Evolutionary conservation across 306 rosid genomes (phyloP).

Genomic region (Quercus glauca): DNA sequence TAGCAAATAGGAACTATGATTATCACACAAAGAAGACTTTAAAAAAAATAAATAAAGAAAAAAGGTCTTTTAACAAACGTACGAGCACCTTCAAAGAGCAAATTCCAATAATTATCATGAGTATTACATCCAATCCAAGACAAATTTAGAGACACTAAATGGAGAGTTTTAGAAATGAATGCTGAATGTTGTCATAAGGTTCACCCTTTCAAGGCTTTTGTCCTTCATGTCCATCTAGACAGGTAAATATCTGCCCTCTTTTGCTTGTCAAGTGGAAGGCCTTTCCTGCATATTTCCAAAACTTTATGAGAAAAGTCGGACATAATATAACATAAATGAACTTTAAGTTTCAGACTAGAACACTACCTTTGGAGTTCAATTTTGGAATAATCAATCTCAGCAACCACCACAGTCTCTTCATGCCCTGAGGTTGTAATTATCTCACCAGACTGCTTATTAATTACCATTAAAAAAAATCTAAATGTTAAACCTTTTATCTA

Average conservation of each 20-base stretch:
- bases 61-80: too few species aligned
- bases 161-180: not conserved
- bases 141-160: not conserved
- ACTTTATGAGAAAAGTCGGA: not conserved
- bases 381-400: slow-evolving; percentile 23
- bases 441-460: slow-evolving; percentile 10
- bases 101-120: not conserved
- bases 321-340: not conserved
- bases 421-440: too few species aligned
- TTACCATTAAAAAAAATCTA: not conserved
- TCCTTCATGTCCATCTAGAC: not conserved
- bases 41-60: too few species aligned
- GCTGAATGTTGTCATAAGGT: not conserved
- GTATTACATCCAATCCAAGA: not conserved
- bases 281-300: slow-evolving; percentile 5
- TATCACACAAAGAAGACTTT: too few species aligned
- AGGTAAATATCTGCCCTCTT: slow-evolving; percentile 23
- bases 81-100: too few species aligned
- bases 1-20: too few species aligned
- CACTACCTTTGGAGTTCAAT: slow-evolving; percentile 26
- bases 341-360: not conserved
- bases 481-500: too few species aligned
- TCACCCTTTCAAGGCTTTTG: not conserved
- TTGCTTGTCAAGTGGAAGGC: slow-evolving; percentile 13
- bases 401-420: slow-evolving; percentile 10